Evolutionary conservation across 176 grass and related monocot genomes (phyloP), one percentile per base, ranked within the genome.

Genomic region (Oryza officinalis): DNA sequence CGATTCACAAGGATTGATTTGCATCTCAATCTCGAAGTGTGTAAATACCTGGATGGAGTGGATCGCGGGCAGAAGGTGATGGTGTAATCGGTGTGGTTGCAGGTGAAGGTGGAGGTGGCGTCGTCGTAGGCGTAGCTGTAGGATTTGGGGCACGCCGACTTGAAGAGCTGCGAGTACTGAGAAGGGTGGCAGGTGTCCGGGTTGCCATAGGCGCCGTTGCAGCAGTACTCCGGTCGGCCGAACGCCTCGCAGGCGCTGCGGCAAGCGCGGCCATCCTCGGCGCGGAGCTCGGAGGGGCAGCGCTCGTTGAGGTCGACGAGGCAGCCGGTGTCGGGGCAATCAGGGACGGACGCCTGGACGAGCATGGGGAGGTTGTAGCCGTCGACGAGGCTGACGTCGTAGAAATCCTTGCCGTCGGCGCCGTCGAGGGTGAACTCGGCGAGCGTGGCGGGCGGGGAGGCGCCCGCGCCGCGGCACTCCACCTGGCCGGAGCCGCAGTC

Each of bases 81-180:
- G 83, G 88, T 41, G 81, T 99, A 99, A 13, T 89, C 91, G 68
- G 87, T 85, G 74, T 87, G 85, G 69, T 81, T 79, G 90, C 96
- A 99, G 33, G 96, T 99, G 88, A 99, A 99, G 38, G 91, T 99
- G 43, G 91, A 94, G 7, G 93, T 99, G 49, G 91, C 93, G 80
- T 99, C 96, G 69, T 99, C 96, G 74, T 94, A 99, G 28, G 96
- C 96, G 46, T 99, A 99, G 83, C 96, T 99, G 66, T 99, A 99
- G 17, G 93, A 90, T 27, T 83, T 86, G 0, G 96, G 96, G 83
- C 96, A 99, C 2, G 96, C 96, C 1, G 86, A 75, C 86, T 99
- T 99, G 87, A 99, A 99, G 85, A 99, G 59, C 93, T 99, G 77
- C 13, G 96, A 96, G 89, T 99, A 99, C 65, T 85, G 85, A 0